Conservation (phyloP, 73 alveolate genomes). For the Breviolum minutum region DNA sequence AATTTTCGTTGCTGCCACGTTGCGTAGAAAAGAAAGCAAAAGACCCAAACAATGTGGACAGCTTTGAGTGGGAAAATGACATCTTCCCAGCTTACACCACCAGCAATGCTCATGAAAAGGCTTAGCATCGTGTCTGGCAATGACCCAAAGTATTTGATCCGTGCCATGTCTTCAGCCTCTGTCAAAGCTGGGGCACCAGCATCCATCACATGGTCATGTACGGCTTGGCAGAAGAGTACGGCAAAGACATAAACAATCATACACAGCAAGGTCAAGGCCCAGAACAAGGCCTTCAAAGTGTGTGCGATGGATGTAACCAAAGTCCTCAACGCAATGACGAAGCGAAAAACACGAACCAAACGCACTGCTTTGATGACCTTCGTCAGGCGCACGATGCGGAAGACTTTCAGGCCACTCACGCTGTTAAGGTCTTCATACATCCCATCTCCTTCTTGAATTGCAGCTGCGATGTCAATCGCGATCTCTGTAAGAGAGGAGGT, state of each 20-base stretch:
- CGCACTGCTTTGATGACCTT: constrained; percentile 12
- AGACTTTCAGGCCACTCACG: constrained; percentile 36
- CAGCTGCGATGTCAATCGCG: background rate
- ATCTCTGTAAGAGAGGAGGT: background rate
- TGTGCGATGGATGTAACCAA: constrained; percentile 23
- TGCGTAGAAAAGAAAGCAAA: constrained; percentile 21
- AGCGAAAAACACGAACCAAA: constrained; percentile 49
- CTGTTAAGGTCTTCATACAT: background rate
- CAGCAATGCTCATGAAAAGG: background rate
- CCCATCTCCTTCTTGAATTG: background rate
- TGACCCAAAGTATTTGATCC: background rate
- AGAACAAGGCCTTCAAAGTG: constrained; percentile 14
- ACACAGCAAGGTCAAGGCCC: constrained; percentile 19
- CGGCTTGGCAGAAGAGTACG: background rate
- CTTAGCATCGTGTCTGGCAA: constrained; percentile 18
- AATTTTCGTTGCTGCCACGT: background rate
- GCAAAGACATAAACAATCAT: background rate
- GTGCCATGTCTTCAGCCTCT: background rate
- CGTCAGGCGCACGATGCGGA: constrained; percentile 25
- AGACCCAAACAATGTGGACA: constrained; percentile 1
- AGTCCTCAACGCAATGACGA: constrained; percentile 51
- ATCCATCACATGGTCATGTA: constrained; percentile 11
- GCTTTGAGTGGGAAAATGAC: background rate
- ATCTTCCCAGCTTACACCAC: constrained; percentile 20
- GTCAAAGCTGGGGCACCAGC: background rate